phyloP scores from a whole-genome alignment of 805 yeast genomes.

The Danielia reshetovae region DNA sequence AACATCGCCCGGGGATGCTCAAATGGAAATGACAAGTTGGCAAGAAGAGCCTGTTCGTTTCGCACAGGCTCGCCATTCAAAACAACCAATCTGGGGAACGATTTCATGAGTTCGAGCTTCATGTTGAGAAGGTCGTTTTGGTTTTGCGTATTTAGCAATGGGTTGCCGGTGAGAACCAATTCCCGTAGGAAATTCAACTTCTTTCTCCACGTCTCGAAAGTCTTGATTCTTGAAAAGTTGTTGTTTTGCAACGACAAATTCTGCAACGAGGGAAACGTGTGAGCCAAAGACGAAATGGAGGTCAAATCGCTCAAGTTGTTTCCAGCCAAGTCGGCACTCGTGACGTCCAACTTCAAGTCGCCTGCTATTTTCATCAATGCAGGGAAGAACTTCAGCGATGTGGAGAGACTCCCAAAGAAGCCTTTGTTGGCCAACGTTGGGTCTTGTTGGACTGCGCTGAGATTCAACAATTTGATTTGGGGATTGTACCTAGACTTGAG shows the following conservation, averaged over 20 bases:
- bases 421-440: constrained; percentile 57
- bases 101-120: constrained; percentile 57
- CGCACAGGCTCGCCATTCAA: constrained; percentile 77
- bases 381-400: constrained; percentile 79
- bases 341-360: constrained; percentile 52
- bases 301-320: constrained; percentile 60
- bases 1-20: constrained; percentile 59
- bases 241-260: constrained; percentile 83
- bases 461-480: constrained; percentile 60
- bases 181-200: constrained; percentile 74
- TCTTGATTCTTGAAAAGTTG: constrained; percentile 51
- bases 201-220: constrained; percentile 71
- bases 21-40: constrained; percentile 54
- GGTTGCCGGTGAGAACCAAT: constrained; percentile 74
- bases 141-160: constrained; percentile 44
- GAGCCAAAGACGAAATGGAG: constrained; percentile 60
- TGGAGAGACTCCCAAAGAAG: constrained; percentile 54
- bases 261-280: constrained; percentile 67
- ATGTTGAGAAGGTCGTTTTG: constrained; percentile 36
- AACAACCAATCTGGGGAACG: constrained; percentile 77
- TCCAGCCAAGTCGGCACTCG: constrained; percentile 62
- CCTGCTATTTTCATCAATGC: constrained; percentile 83
- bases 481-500: constrained; percentile 66
- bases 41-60: constrained; percentile 58
- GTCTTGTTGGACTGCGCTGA: constrained; percentile 63